Conservation (phyloP, 2,329 filamentous ascomycete genomes). For the Lasiodiplodia theobromae region DNA sequence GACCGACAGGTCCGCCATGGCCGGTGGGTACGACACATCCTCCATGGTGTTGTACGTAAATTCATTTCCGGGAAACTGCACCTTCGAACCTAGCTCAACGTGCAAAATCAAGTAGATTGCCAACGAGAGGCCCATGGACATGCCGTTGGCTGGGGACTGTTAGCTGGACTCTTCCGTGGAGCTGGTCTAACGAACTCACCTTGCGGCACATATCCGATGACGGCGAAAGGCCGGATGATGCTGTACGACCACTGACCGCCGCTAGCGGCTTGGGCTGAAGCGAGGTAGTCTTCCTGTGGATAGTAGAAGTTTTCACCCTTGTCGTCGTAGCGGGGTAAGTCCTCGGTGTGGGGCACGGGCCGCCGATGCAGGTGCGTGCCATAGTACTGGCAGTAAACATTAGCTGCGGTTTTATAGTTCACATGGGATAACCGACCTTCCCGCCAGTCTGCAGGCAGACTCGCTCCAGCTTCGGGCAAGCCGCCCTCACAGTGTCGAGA, state of each 20-base stretch:
- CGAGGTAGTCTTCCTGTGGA: constrained; percentile 33
- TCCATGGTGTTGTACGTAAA: constrained; percentile 45
- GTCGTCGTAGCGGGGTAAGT: constrained; percentile 21
- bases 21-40: constrained; percentile 42
- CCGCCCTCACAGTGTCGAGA: constrained; percentile 37
- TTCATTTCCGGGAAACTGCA: constrained; percentile 46
- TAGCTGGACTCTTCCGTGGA: neutral
- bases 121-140: constrained; percentile 52
- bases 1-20: constrained; percentile 48
- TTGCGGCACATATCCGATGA: constrained; percentile 39
- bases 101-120: constrained; percentile 51
- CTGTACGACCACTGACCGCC: constrained; percentile 36
- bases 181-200: neutral
- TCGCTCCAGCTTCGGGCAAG: constrained; percentile 36
- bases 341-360: constrained; percentile 29
- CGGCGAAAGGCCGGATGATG: constrained; percentile 41
- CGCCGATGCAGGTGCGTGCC: constrained; percentile 15
- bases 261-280: constrained; percentile 30
- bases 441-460: constrained; percentile 34
- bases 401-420: no score
- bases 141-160: constrained; percentile 37
- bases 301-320: constrained; percentile 33
- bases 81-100: constrained; percentile 43
- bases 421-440: no score
- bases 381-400: neutral